Base-by-base conservation (phyloP, 1,139 yeast genomes). In the Chernovozyma aurita region DNA sequence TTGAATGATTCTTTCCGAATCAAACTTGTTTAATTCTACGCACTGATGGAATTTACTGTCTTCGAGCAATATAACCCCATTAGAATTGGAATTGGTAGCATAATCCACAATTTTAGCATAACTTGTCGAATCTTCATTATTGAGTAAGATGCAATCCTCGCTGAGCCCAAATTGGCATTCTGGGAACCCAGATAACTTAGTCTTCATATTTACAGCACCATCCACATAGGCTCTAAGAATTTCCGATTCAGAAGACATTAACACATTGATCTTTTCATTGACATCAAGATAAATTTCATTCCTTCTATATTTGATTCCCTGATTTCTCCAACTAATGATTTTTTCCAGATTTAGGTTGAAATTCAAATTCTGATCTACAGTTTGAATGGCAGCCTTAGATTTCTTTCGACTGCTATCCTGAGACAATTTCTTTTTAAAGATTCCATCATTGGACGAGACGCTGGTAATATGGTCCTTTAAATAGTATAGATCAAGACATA, bases 31-130 rank as follows among this genome's bases (percentile, higher is more conserved):
- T 35, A 85, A 63, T 38, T 83, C 73, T 25, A 86, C 95, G 57
- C 95, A 84, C 49, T 86, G 94, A 58, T 92, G 97, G 59, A 90
- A 85, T 47, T 85, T 87, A 49, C 87, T 80, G 55, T 87, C 95
- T 47, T 82, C 86, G 12, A 87, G 59, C 11, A 26, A 13, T 1
- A 69, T 57, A 16, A 79, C 86, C 31, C 71, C 62, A 1, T 77
- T 74, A 1, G 73, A 66, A 3, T 71, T 70, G 1, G 73, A 70
- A 3, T 47, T 46, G 6, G 45, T 24, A 11, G 43, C 38, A 8
- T 7, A 24, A 6, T 13, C 13, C 12, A 38, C 40, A 20, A 20
- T 7, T 7, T 20, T 6, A 20, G 22, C 6, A 20, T 20, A 6
- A 20, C 6, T 7, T 7, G 28, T 26, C 9, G 28, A 26, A 16